Percentiles rank a stretch among this genome's conserved stretches.
phyloP scores from a whole-genome alignment of 75 land plant genomes.

The Cupressus sempervirens region DNA sequence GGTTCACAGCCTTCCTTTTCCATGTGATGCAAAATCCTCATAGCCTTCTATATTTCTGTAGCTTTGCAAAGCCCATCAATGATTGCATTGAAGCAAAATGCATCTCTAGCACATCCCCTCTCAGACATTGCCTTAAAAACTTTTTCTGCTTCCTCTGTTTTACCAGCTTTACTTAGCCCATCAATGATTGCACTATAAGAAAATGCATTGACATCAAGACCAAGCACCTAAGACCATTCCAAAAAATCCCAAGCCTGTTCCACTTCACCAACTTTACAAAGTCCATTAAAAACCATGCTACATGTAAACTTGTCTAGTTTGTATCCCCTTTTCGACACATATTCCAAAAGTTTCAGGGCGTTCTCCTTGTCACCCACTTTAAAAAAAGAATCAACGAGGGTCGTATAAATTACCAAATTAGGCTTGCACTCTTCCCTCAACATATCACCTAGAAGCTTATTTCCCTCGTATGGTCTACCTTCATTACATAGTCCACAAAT shows the following conservation, averaged over 20 bases:
- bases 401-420: slow-evolving; percentile 66
- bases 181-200: slow-evolving; percentile 76
- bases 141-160: slow-evolving; percentile 66
- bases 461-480: slow-evolving; percentile 49
- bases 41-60: slow-evolving; percentile 44
- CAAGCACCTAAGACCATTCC: slow-evolving; percentile 28
- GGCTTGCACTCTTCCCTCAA: slow-evolving; percentile 29
- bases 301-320: slow-evolving; percentile 71
- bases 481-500: slow-evolving; percentile 68
- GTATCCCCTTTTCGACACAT: slow-evolving; percentile 58
- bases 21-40: slow-evolving; percentile 50
- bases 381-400: slow-evolving; percentile 63
- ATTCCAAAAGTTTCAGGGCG: slow-evolving; percentile 53
- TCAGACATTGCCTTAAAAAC: slow-evolving; percentile 74
- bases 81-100: slow-evolving; percentile 57
- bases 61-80: slow-evolving; percentile 56
- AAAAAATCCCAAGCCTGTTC: slow-evolving; percentile 53
- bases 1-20: slow-evolving; percentile 60
- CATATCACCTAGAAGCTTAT: slow-evolving; percentile 54
- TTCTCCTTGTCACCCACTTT: slow-evolving; percentile 42
- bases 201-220: slow-evolving; percentile 39
- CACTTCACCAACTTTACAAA: slow-evolving; percentile 57
- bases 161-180: slow-evolving; percentile 86
- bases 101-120: slow-evolving; percentile 61
- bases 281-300: slow-evolving; percentile 50